These are phyloP conservation scores for Onygenales sp. DNA, from an alignment of 2,329 filamentous ascomycete genomes.

Conservation along the genomic window DNA sequence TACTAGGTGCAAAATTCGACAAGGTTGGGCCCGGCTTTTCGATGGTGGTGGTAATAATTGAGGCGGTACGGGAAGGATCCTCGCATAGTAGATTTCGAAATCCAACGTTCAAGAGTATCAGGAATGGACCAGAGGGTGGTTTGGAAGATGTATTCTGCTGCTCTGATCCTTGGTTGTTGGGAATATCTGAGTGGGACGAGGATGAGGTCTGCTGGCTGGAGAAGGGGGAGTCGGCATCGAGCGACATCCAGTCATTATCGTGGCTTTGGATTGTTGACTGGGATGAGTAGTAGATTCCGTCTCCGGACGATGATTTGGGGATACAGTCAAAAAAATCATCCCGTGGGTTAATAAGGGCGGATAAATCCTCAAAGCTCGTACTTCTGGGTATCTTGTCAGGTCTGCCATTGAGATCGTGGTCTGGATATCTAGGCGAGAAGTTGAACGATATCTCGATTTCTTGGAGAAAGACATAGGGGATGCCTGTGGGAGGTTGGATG, in stretches of 20 bases:
- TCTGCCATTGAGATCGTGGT: not conserved
- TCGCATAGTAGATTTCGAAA: conserved; percentile 15
- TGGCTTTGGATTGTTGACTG: not conserved
- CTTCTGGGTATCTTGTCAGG: not conserved
- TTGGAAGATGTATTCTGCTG: not conserved
- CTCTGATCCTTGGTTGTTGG: conserved; percentile 3
- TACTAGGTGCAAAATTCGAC: conserved; percentile 17
- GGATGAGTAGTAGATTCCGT: not conserved
- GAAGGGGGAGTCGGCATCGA: conserved; percentile 11
- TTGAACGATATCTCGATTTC: conserved; percentile 6
- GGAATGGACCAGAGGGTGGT: not conserved
- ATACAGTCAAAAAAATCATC: not conserved
- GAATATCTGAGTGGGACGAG: not conserved
- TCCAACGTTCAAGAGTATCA: conserved; percentile 18
- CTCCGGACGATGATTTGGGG: too few relatives aligned
- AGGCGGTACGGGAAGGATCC: not conserved
- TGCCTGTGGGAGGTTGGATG: conserved; percentile 7
- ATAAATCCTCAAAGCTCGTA: conserved; percentile 1
- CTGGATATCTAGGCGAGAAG: not conserved
- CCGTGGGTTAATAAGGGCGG: not conserved
- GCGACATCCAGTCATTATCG: conserved; percentile 1
- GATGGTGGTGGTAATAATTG: not conserved
- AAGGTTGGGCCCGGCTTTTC: conserved; percentile 12
- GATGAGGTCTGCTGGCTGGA: conserved; percentile 9
- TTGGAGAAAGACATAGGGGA: conserved; percentile 4